Base-by-base conservation (phyloP, 768 basidiomycete species). In the Lentinula aciculospora region DNA sequence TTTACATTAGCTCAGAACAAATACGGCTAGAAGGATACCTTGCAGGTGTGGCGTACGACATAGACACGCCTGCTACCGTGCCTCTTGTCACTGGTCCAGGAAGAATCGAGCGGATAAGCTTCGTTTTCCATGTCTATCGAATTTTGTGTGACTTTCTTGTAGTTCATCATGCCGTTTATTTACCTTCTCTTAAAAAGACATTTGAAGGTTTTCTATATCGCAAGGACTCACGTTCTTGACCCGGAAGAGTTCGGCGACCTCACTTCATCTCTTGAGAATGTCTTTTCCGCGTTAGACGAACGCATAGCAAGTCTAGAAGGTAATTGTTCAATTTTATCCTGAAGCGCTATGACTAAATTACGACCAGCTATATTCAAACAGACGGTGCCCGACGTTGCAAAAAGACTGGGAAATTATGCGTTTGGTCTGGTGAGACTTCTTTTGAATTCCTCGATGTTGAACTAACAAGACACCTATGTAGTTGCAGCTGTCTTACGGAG, bases 81-180 rank as follows among this genome's bases (percentile, higher is more conserved):
- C 51, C 51, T 15, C 61, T 73, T n/a, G 57, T 73, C 27, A 65
- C 62, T 0, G 73, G 72, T 2, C 65, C 65, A 1, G 71, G 73
- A 6, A 60, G 72, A 25, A 70, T 74, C 19, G 73, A 74, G 60
- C 61, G 67, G 45, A 72, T 72, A 29, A 32, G 68, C n/a, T n/a
- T n/a, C n/a, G n/a, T n/a, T n/a, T n/a, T 59, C 29, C 0, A 8
- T 36, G 4, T n/a, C 9, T 23, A 29, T 63, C 39, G 13, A 9
- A 47, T 23, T 23, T 3, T 47, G 25, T 23, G 25, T 58, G 31
- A 3, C 0, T 23, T 10, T 13, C 15, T 31, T 36, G 17, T 27
- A 76, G 73, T 69, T 68, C 53, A 42, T 74, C 8, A 64, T 73
- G 3, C 72, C 74, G 0, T 59, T 76, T 13, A 57, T 75, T 1